phyloP scores from a whole-genome alignment of 441 rosid species.

The Eutrema salsugineum region DNA sequence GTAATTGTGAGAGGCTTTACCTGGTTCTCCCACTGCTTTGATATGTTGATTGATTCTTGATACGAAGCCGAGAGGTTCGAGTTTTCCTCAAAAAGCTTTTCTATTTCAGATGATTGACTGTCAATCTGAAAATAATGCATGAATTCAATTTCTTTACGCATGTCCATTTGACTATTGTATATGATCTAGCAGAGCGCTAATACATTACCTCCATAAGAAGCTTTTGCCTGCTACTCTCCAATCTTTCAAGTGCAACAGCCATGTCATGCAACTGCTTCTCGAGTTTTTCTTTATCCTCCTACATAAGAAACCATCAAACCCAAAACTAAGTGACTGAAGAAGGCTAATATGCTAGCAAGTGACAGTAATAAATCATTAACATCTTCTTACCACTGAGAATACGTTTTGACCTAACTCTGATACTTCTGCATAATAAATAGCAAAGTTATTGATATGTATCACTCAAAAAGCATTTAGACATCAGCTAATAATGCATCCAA shows the following conservation, averaged over 20 bases:
- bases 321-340: not conserved
- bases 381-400: conserved; percentile 62
- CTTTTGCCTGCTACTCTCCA: conserved; percentile 93
- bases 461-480: not conserved
- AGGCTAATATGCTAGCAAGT: not conserved
- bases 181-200: conserved; percentile 4
- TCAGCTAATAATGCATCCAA: not conserved
- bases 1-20: conserved; percentile 33
- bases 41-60: conserved; percentile 63
- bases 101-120: conserved; percentile 94
- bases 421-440: conserved; percentile 45
- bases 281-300: conserved; percentile 86
- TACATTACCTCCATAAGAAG: conserved; percentile 79
- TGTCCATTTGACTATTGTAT: not conserved
- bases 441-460: conserved; percentile 12
- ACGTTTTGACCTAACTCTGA: conserved; percentile 40
- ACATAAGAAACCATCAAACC: conserved; percentile 23
- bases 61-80: conserved; percentile 61
- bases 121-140: conserved; percentile 61
- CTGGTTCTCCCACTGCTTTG: conserved; percentile 93
- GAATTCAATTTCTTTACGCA: not conserved
- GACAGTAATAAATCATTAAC: not conserved
- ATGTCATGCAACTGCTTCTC: conserved; percentile 94
- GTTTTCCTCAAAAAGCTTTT: conserved; percentile 90
- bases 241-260: conserved; percentile 93